Evolutionary conservation across 345 rosid genomes (phyloP), one percentile per base, ranked within the genome.

Genomic region (Pistacia atlantica): DNA sequence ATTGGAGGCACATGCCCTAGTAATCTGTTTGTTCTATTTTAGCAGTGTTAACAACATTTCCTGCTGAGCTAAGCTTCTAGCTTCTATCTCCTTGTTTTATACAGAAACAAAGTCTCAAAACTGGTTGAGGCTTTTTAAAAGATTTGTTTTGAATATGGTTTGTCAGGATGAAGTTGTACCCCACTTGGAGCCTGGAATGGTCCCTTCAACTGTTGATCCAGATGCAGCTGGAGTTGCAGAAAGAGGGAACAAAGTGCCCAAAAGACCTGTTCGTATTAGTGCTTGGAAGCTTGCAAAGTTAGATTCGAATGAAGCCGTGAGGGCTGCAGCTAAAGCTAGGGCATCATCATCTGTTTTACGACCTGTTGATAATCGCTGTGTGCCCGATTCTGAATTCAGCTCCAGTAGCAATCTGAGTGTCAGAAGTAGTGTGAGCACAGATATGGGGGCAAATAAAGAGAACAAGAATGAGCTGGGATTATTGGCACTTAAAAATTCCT

Each of bases 311-410:
- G 97, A 93, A 66, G 99, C 98, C 70, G 70, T 89, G 81, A 92
- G 85, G 69, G 99, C 99, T 65, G 99, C 97, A 45, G 97, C 98
- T 45, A 93, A 89, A 83, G 99, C 98, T 69, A 91, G 99, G 85
- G 99, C 97, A 49, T 92, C 99, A 3, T 96, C 98, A 35, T 96
- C 99, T 42, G 97, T 96, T 61, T 70, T 96, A 67, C 85, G 90
- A 67, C 97, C 97, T 16, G 83, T 93, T 72, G 93, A 92, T 60
- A 87, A 79, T 77, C 95, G 77, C 22, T 91, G 75, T 70, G 22
- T 80, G 55, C 86, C 74, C 2, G 93, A 95, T 82, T 75, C 90
- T 71, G 99, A 92, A 56, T 79, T 78, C 80, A 93, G 99, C 84
- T 93, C 97, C 51, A 93, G 96, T 71, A 84, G 94, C 71, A 93